Evolutionary conservation across 768 basidiomycete species (phyloP), one percentile per base, ranked within the genome.

Genomic region (Mycena maculata): DNA sequence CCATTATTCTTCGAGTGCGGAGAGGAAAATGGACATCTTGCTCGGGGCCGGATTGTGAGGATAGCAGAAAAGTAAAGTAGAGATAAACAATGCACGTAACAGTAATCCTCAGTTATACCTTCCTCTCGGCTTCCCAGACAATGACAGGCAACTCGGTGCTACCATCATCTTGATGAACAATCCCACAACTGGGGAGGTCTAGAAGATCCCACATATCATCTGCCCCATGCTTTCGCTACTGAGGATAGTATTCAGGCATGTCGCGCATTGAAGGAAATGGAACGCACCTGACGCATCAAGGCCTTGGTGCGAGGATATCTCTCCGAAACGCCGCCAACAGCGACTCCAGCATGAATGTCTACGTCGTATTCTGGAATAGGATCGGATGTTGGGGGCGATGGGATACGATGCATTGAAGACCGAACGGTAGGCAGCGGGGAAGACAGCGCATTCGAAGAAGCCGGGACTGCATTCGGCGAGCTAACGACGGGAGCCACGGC

Each of bases 1-100:
- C 20, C 79, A 82, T 61, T 92, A 92, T 73, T 86, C 87, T 10
- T 65, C 76, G 2, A 85, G 84, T 73, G 86, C 89, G 39, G 80
- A 83, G 69, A 79, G 73, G 57, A 90, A 87, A 67, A 82, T 84
- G 75, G 70, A 77, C 30, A 60, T 60, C 36, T 59, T 80, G 55
- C 67, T 80, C 16, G 44, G 38, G 22, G 52, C 65, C n/a, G 25
- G 15, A 39, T 52, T 61, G 38, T 61, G 25, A 57, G 10, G 23
- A 8, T 22, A 38, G 38, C 4, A 22, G 41, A 7, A n/a, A 36
- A 18, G n/a, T 20, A 33, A 6, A 15, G 4, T 33, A 36, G 20
- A 31, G 23, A 39, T n/a, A 39, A 10, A 20, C 39, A 23, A 41
- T 38, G 36, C 18, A 64, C 36, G 49, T 22, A n/a, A 38, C 28